Percentiles rank a stretch among this genome's conserved stretches.
Conservation (phyloP, 176 grass and related monocot genomes). For the Aegilops umbellulata region DNA sequence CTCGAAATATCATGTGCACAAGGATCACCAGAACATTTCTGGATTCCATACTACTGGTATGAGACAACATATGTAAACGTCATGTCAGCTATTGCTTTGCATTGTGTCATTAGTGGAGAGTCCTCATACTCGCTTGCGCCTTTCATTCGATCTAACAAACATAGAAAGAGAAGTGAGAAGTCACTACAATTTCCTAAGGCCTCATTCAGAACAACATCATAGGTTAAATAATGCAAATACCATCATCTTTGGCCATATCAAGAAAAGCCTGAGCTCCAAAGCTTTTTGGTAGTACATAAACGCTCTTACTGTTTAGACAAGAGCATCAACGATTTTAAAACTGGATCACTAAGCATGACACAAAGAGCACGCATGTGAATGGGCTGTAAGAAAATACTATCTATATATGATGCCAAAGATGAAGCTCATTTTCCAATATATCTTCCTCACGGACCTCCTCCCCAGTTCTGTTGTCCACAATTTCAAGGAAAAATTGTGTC, state of each 20-base stretch:
- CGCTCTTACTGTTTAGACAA: slow-evolving; percentile 64
- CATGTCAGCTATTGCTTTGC: slow-evolving; percentile 90
- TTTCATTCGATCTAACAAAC: slow-evolving; percentile 79
- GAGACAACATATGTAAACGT: slow-evolving; percentile 97
- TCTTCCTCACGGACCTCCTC: slow-evolving; percentile 60
- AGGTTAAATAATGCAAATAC: slow-evolving; percentile 39
- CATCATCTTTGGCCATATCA: slow-evolving; percentile 89
- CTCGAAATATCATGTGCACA: slow-evolving; percentile 82
- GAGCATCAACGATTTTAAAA: background rate
- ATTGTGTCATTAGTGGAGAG: slow-evolving; percentile 67
- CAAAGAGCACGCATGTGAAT: background rate
- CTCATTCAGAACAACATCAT: slow-evolving; percentile 15
- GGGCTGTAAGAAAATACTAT: slow-evolving; percentile 42
- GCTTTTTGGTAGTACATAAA: slow-evolving; percentile 98
- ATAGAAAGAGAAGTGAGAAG: slow-evolving; percentile 17
- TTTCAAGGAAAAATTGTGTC: slow-evolving; percentile 62
- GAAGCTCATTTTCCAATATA: slow-evolving; percentile 79
- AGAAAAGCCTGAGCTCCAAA: slow-evolving; percentile 93
- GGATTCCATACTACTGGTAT: slow-evolving; percentile 85
- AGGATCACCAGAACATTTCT: slow-evolving; percentile 67
- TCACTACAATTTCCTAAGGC: background rate
- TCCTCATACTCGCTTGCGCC: slow-evolving; percentile 75
- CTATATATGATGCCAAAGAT: slow-evolving; percentile 83
- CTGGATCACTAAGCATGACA: background rate
- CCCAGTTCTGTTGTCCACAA: slow-evolving; percentile 40